Base-by-base conservation (phyloP, 2,329 filamentous ascomycete species). In the Hymenoscyphus albidus region DNA sequence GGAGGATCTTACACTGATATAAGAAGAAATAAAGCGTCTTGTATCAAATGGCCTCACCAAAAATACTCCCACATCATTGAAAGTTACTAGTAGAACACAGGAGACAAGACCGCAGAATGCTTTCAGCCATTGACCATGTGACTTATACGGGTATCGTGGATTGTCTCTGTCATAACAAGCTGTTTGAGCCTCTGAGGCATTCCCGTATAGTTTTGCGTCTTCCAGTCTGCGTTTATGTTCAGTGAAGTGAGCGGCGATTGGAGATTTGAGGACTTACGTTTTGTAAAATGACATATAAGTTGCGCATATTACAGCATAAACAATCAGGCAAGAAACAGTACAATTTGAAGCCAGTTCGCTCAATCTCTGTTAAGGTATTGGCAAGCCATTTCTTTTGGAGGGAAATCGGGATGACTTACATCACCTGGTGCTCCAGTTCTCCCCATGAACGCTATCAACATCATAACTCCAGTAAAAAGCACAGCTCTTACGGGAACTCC, bases 401-500 rank as follows among this genome's bases (percentile, higher is more conserved):
- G 7, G 4, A 32, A 31, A 5, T 5, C 60, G 12, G 22, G 5
- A n/a, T 5, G 12, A 69, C 76, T 70, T 68, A 78, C 77, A 61
- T 74, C 69, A 9, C 77, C 77, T 13, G 76, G 75, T 13, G 71
- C 67, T 7, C 77, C 77, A 3, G 75, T 75, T 3, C 77, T 70
- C 0, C 77, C 78, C 77, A 79, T 76, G 64, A 76, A 79, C 9
- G 71, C 76, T 16, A 80, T 69, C 18, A 79, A 66, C 74, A 77
- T 77, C 64, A 79, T 67, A n/a, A 67, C 67, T 14, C 71, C 76
- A 14, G 77, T 79, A n/a, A 71, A 76, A n/a, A 78, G 64, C 3
- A 80, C 76, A 1, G 78, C 74, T 64, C 78, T 71, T 7, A 78
- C 68, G 0, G 78, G 78, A 5, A 79, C 78, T 10, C 78, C 78